A percentile compares a stretch with the other conserved stretches of the same genome.
Evolutionary conservation across 441 rosid species (phyloP).

Genomic region (Brassica hybrid): DNA sequence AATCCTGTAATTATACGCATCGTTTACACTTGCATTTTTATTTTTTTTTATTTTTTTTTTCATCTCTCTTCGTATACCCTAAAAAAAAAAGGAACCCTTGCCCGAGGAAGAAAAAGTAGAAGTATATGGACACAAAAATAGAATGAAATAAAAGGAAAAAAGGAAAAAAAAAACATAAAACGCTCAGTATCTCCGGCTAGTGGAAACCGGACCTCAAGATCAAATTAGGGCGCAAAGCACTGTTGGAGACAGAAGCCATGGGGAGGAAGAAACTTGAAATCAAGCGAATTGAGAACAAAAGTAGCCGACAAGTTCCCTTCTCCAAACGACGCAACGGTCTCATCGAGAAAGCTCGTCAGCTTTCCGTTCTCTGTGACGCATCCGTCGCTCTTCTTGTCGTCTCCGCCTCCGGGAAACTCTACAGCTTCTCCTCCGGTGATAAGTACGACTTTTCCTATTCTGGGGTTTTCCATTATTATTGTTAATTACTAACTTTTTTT

Average conservation of each 20-base stretch:
- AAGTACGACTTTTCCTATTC: conserved; percentile 24
- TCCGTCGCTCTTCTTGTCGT: conserved; percentile 26
- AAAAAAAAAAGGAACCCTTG: too few relatives aligned
- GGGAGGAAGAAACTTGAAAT: conserved; percentile 57
- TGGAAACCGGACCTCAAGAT: conserved; percentile 6
- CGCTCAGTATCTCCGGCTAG: too few relatives aligned
- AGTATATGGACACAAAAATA: too few relatives aligned
- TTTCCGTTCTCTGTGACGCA: conserved; percentile 39
- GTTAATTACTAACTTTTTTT: conserved; percentile 3
- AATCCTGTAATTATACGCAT: too few relatives aligned
- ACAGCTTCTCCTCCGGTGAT: conserved; percentile 36
- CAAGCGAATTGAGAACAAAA: conserved; percentile 60
- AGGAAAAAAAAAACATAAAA: too few relatives aligned
- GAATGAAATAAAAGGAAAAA: too few relatives aligned
- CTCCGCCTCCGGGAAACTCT: conserved; percentile 33
- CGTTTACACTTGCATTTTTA: too few relatives aligned
- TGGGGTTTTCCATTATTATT: neutral
- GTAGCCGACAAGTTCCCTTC: conserved; percentile 60
- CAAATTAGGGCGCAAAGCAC: conserved; percentile 35
- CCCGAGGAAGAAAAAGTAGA: too few relatives aligned
- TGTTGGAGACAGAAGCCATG: conserved; percentile 40
- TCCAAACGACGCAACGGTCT: conserved; percentile 50
- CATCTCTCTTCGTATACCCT: too few relatives aligned
- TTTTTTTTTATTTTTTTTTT: too few relatives aligned
- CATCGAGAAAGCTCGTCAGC: conserved; percentile 42